phyloP scores from a whole-genome alignment of 2,329 filamentous ascomycete species.

The Sarocladium oryzae region DNA sequence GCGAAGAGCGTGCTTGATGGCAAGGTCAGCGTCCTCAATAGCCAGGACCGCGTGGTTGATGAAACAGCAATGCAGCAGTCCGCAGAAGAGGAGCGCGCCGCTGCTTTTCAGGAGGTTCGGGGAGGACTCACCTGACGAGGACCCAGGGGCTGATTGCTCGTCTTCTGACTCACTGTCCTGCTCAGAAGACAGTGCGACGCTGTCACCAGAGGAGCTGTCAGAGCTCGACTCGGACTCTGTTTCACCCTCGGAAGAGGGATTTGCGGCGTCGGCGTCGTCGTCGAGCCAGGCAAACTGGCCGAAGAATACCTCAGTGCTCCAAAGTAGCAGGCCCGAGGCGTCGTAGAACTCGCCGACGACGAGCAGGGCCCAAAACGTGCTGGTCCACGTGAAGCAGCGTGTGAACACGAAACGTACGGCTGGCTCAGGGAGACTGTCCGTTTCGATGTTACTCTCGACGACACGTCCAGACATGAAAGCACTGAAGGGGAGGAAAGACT shows the following conservation, averaged over 20 bases:
- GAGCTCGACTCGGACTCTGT: not conserved
- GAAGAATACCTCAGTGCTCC: constrained; percentile 40
- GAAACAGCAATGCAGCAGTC: too few species aligned
- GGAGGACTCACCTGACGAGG: not conserved
- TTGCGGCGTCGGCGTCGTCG: not conserved
- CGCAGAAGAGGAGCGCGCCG: too few species aligned
- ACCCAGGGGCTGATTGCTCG: not conserved
- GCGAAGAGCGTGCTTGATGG: not conserved
- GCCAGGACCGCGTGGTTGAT: too few species aligned
- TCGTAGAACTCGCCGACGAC: constrained; percentile 43
- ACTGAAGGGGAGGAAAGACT: not conserved
- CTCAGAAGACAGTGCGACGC: not conserved
- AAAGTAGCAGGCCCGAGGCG: constrained; percentile 30
- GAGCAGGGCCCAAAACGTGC: constrained; percentile 38
- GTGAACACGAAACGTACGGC: constrained; percentile 40
- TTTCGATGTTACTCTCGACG: constrained; percentile 16
- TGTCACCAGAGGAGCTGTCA: not conserved
- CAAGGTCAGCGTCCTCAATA: not conserved
- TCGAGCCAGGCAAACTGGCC: constrained; percentile 19
- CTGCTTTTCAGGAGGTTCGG: not conserved
- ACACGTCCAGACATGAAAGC: constrained; percentile 18
- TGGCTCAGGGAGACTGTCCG: constrained; percentile 33
- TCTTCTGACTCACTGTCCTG: not conserved
- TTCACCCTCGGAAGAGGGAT: not conserved
- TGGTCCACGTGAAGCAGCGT: constrained; percentile 28